Conservation (phyloP, 2,329 filamentous ascomycete genomes). For the Aureobasidium sp. region DNA sequence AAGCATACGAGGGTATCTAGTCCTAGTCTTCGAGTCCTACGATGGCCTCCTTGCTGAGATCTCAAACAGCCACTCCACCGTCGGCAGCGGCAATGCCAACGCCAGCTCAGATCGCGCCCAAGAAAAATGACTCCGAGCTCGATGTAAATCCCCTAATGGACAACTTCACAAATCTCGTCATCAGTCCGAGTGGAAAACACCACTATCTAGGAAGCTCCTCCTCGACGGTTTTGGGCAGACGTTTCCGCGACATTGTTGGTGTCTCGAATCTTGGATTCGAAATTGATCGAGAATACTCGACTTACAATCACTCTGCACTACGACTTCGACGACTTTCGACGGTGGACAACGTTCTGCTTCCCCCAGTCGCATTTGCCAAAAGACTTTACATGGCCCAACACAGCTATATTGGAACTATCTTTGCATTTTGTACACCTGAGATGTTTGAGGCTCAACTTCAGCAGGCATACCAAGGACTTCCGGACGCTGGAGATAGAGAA, state of each 20-base stretch:
- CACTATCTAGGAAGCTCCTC: conserved; percentile 26
- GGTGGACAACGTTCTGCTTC: conserved; percentile 35
- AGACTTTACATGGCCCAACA: conserved; percentile 48
- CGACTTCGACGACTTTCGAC: conserved; percentile 29
- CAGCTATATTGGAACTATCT: conserved; percentile 52
- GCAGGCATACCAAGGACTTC: conserved; percentile 38
- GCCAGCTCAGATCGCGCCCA: no score
- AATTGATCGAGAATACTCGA: conserved; percentile 20
- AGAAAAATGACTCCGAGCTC: neutral
- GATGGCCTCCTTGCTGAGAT: neutral
- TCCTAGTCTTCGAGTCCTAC: neutral
- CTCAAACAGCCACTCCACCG: no score
- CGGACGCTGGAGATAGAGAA: conserved; percentile 39
- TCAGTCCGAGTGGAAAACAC: conserved; percentile 14
- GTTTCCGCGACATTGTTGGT: conserved; percentile 23
- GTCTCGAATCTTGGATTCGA: neutral
- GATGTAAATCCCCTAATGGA: conserved; percentile 14
- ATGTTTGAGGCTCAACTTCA: conserved; percentile 42
- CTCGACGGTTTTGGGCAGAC: conserved; percentile 22
- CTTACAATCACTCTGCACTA: conserved; percentile 28
- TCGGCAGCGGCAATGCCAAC: no score
- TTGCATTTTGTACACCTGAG: conserved; percentile 44
- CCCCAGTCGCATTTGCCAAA: conserved; percentile 46
- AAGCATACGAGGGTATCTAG: neutral
- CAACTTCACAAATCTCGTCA: conserved; percentile 17